Percentiles rank a stretch among this genome's conserved stretches.
Conservation (phyloP, 2,329 filamentous ascomycete genomes). For the Pseudogymnoascus pannorum region DNA sequence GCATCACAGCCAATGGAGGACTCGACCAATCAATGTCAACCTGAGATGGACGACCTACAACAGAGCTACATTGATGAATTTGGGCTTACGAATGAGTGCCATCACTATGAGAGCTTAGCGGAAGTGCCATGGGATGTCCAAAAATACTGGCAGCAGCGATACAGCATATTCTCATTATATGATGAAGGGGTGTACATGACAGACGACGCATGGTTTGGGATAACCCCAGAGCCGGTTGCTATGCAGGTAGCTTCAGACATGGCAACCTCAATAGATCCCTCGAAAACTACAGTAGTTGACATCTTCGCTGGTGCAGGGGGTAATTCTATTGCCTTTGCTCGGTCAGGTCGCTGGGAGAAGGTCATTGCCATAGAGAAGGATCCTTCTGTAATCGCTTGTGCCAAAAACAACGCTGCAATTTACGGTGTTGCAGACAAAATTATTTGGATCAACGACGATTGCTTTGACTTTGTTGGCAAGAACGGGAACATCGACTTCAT, state of each 20-base stretch:
- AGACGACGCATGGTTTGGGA: constrained; percentile 91
- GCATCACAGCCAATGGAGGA: not conserved
- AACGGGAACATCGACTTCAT: constrained; percentile 45
- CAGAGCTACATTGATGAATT: not conserved
- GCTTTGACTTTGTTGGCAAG: constrained; percentile 49
- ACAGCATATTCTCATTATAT: constrained; percentile 81
- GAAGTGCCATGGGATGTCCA: constrained; percentile 78
- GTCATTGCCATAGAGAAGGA: constrained; percentile 89
- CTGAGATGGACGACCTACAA: not conserved
- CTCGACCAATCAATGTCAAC: constrained; percentile 7
- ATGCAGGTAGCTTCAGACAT: constrained; percentile 47
- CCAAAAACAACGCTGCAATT: constrained; percentile 81
- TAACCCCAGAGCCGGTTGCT: constrained; percentile 88
- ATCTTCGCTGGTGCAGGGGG: constrained; percentile 87
- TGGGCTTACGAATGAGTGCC: constrained; percentile 53
- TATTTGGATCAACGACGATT: constrained; percentile 81
- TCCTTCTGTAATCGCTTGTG: constrained; percentile 72
- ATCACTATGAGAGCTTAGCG: constrained; percentile 63
- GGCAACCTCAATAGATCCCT: constrained; percentile 26
- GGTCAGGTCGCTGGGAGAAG: constrained; percentile 68
- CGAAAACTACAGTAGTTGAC: constrained; percentile 56
- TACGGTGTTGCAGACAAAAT: constrained; percentile 76
- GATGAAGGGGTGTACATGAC: constrained; percentile 87
- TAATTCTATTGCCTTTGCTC: constrained; percentile 91
- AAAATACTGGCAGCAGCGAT: constrained; percentile 92